Evolutionary conservation across 192 early-diverging fungal genomes (phyloP), one percentile per base, ranked within the genome.

Genomic region (Coemansia sp.): DNA sequence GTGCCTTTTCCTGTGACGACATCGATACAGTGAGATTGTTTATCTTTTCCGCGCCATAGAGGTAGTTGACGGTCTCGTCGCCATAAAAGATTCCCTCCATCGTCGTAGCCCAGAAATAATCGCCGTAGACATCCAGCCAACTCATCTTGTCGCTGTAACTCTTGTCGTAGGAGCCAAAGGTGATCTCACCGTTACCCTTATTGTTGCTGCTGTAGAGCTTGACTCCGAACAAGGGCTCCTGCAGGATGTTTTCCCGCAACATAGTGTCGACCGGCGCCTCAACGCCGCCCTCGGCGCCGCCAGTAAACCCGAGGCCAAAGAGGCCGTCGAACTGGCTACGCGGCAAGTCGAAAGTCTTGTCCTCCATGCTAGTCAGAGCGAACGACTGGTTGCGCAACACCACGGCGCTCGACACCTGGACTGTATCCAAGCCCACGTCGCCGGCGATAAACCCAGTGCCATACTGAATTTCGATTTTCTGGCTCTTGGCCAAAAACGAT

Each of bases 391-490:
- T 82, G 1, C 53, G 67, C 17, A 84, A 64, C 6, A 67, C 44
- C 29, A 82, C 73, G 3, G 69, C 62, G 13, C 65, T 72, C 6
- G 84, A 51, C 10, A 83, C 71, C 33, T 75, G 72, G 21, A 83
- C 69, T 1, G 69, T 83, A 59, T 97, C 95, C 48, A 83, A 75
- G 74, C 90, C 91, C 63, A 98, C 91, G 63, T 98, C 87, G 24
- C 98, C 98, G 63, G 98, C 96, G 44, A 99, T 87, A 14, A 91
- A 87, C 17, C 96, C 98, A 37, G 90, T 88, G 40, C 96, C 96
- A 66, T 99, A 99, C 62, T 90, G 94, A 72, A 99, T 97, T 40
- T 92, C 89, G 84, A 99, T 97, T 57, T 87, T 84, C 37, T 83
- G 67, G 5, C 50, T 31, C 19, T 67, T 75, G 44, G 85, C 64